These are phyloP conservation scores for Ophiostoma ips DNA, from an alignment of 2,329 filamentous ascomycete species.

Conservation along the genomic window DNA sequence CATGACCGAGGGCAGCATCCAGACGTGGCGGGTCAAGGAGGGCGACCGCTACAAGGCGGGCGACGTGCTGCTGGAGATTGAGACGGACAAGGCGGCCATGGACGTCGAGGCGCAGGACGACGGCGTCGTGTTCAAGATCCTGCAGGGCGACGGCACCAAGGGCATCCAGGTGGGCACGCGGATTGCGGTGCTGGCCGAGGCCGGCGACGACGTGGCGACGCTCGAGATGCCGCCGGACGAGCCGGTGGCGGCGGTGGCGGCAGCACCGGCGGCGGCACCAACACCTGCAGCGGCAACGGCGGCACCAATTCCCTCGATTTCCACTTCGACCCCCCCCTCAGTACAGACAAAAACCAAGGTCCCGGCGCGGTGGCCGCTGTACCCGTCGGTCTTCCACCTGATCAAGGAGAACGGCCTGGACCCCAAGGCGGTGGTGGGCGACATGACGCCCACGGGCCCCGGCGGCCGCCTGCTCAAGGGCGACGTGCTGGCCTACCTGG, in stretches of 20 bases:
- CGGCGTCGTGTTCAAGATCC: slow-evolving; percentile 73
- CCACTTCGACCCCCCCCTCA: slow-evolving; percentile 12
- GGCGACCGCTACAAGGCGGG: slow-evolving; percentile 70
- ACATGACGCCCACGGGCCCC: slow-evolving; percentile 79
- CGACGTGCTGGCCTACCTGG: slow-evolving; percentile 82
- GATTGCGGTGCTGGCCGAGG: slow-evolving; percentile 72
- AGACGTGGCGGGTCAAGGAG: slow-evolving; percentile 75
- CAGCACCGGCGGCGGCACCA: slow-evolving; percentile 1
- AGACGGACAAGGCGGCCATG: slow-evolving; percentile 91
- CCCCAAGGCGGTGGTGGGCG: slow-evolving; percentile 53
- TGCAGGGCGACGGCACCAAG: slow-evolving; percentile 59
- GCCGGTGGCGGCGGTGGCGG: slow-evolving; percentile 17
- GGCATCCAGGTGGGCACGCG: slow-evolving; percentile 62
- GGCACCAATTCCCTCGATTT: background rate
- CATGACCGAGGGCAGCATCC: slow-evolving; percentile 88
- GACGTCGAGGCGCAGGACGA: slow-evolving; percentile 89
- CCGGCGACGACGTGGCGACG: slow-evolving; percentile 61
- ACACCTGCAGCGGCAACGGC: background rate
- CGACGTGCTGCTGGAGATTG: slow-evolving; percentile 80
- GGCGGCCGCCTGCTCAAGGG: slow-evolving; percentile 85
- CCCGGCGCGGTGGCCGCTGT: slow-evolving; percentile 54
- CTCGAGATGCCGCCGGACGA: slow-evolving; percentile 66
- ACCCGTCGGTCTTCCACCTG: slow-evolving; percentile 73
- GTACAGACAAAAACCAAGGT: slow-evolving; percentile 25
- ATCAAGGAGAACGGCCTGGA: slow-evolving; percentile 67